Evolutionary conservation across 306 rosid species (phyloP).

Genomic region (Vigna mungo): DNA sequence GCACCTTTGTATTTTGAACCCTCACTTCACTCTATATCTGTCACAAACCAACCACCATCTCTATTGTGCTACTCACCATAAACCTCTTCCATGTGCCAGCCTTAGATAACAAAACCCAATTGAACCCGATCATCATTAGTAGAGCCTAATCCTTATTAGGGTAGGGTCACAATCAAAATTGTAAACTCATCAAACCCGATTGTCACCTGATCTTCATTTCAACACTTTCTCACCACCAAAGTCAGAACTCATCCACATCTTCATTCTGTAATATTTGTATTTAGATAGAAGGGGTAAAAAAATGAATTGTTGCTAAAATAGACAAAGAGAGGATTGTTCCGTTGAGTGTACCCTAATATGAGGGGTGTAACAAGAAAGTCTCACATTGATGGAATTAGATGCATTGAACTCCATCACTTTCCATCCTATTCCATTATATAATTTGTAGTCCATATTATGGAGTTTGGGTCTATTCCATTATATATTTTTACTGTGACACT

Average conservation of each 20-base stretch:
- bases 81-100: neutral
- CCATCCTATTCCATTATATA: neutral
- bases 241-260: neutral
- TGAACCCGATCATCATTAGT: no score
- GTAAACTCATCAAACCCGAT: neutral
- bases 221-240: neutral
- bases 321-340: no score
- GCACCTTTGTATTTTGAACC: neutral
- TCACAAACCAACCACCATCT: neutral
- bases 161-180: neutral
- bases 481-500: constrained; percentile 30
- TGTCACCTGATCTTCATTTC: neutral
- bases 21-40: neutral
- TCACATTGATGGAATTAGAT: neutral
- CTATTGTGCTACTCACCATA: neutral
- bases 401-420: neutral
- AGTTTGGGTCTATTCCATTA: neutral
- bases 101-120: neutral
- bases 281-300: no score
- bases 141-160: neutral
- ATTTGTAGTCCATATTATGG: neutral
- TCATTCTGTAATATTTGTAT: neutral
- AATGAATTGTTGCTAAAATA: no score
- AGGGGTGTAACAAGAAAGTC: no score
- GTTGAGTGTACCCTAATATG: no score